Conservation (phyloP, 192 early-diverging fungal species). For the Coemansia sp. region DNA sequence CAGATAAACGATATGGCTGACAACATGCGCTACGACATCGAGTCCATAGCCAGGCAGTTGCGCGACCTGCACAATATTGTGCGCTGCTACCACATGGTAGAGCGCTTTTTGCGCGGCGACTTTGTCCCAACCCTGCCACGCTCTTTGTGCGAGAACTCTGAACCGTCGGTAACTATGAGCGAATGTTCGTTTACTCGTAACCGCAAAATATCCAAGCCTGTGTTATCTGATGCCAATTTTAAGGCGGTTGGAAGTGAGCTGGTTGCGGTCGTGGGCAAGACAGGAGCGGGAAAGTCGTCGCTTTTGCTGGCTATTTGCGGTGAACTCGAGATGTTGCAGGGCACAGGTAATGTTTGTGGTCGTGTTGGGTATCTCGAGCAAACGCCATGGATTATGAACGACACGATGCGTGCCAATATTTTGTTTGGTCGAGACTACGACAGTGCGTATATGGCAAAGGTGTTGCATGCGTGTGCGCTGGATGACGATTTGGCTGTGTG, state of each 20-base stretch:
- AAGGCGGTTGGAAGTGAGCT: constrained; percentile 36
- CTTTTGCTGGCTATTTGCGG: constrained; percentile 62
- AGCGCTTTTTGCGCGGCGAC: constrained; percentile 23
- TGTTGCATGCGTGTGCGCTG: constrained; percentile 62
- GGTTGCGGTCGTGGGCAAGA: constrained; percentile 59
- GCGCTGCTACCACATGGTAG: constrained; percentile 3
- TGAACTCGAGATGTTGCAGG: constrained; percentile 41
- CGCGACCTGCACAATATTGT: not conserved
- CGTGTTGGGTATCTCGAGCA: constrained; percentile 33
- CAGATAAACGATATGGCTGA: constrained; percentile 12
- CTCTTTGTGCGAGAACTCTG: not conserved
- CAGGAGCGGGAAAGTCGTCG: constrained; percentile 65
- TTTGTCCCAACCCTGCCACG: constrained; percentile 22
- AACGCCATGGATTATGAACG: constrained; percentile 34
- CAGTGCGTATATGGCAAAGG: constrained; percentile 56
- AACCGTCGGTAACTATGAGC: constrained; percentile 5
- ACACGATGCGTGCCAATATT: constrained; percentile 75
- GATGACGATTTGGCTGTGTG: constrained; percentile 63
- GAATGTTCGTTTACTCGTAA: constrained; percentile 22
- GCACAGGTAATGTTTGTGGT: constrained; percentile 28
- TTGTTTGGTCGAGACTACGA: constrained; percentile 71
- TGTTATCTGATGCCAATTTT: constrained; percentile 14
- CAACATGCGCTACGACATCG: constrained; percentile 2
- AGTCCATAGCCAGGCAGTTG: not conserved
- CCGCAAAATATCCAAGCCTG: not conserved